phyloP scores from a whole-genome alignment of 2,329 filamentous ascomycete species.

The Aspergillus sp. region DNA sequence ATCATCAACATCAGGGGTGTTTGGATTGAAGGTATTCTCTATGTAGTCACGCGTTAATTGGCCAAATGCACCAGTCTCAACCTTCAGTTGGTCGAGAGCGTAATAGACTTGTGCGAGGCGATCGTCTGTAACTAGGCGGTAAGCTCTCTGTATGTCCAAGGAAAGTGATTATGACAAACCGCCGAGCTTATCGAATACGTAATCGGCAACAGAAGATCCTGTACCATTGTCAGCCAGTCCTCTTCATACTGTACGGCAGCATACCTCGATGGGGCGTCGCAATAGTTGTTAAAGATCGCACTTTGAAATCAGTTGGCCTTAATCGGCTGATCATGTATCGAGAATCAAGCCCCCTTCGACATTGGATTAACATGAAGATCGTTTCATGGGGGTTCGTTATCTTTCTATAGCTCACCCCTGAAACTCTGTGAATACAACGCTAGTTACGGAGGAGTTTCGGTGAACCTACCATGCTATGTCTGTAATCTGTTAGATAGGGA shows the following conservation, averaged over 20 bases:
- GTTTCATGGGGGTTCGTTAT: neutral
- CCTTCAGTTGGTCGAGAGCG: constrained; percentile 51
- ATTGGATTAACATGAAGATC: constrained; percentile 9
- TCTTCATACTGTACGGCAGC: neutral
- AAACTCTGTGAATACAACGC: constrained; percentile 7
- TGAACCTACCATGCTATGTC: constrained; percentile 48
- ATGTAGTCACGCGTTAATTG: constrained; percentile 61
- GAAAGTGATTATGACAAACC: constrained; percentile 31
- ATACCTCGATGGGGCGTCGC: constrained; percentile 58
- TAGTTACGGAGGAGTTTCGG: neutral
- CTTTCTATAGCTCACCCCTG: constrained; percentile 31
- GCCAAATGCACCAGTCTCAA: constrained; percentile 60
- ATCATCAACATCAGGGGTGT: constrained; percentile 53
- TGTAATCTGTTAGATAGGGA: constrained; percentile 14
- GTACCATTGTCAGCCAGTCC: constrained; percentile 9
- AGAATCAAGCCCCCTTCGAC: constrained; percentile 57
- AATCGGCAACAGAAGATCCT: constrained; percentile 62
- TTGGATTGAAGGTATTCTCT: constrained; percentile 57
- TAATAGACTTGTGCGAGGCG: constrained; percentile 56
- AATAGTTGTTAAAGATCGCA: constrained; percentile 66
- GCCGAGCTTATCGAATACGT: constrained; percentile 58
- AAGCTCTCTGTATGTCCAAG: neutral
- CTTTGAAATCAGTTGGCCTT: constrained; percentile 65
- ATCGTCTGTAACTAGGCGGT: constrained; percentile 46
- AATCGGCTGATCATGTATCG: constrained; percentile 63